Base-by-base conservation (phyloP, 2,329 filamentous ascomycete genomes). In the Pseudogymnoascus sp. region DNA sequence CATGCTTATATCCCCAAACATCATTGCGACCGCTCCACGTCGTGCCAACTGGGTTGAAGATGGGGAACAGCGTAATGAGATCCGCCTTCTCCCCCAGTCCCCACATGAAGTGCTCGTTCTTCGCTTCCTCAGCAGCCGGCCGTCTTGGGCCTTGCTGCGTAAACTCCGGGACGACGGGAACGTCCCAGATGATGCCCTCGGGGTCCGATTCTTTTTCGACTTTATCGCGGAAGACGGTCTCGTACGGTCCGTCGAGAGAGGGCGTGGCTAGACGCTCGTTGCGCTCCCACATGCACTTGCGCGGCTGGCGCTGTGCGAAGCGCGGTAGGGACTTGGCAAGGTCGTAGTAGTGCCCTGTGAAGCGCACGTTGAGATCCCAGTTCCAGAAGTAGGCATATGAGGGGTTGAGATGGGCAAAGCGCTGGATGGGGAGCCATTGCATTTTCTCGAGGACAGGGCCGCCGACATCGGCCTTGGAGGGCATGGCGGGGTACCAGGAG, bases 351-450 rank as follows among this genome's bases (percentile, higher is more conserved):
- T 94, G 89, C 7, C 90, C 90, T 0, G 86, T 91, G 70, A 89
- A 88, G 59, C 91, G 82, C 33, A 88, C 86, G 71, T 94, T 90
- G 76, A 91, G 89, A 72, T 94, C 91, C 89, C 90, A 94, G 18
- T 70, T 67, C 68, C 67, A 70, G 59, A 63, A 81, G 69, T 84
- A 91, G 68, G 92, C 88, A 67, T 90, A 94, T 69, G 93, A 85
- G 0, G 89, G 89, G 69, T 91, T 87, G 60, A 88, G 87, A 69
- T 88, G 82, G 64, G 84, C 84, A 71, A 92, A 92, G 75, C 87
- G 87, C 71, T 92, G 89, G 2, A 92, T 80, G 5, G 88, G 87
- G 67, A n/a, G 84, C 84, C 61, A 75, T 78, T 65, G 78, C 56
- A 66, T 65, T 63, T 67, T 64, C 16, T 67, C 63, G 25, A 66